phyloP scores from a whole-genome alignment of 768 basidiomycete genomes.

The Phaeotremella fagi region DNA sequence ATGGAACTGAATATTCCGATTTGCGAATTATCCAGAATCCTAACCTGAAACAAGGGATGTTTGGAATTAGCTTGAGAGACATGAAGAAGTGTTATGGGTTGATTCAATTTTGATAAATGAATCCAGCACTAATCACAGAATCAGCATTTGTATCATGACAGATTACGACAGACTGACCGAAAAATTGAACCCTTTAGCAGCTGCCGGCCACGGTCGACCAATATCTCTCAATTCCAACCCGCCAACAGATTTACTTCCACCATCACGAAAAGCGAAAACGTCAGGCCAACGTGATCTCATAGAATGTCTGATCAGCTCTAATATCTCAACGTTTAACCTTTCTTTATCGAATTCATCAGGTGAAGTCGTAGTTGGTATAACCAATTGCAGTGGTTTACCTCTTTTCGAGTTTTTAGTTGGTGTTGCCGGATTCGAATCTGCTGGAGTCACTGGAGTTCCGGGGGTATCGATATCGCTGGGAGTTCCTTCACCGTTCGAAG shows the following conservation, averaged over 20 bases:
- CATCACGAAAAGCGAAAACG: conserved; percentile 33
- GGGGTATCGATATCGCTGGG: neutral
- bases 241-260: conserved; percentile 17
- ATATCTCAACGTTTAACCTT: conserved; percentile 30
- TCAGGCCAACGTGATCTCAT: conserved; percentile 41
- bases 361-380: neutral
- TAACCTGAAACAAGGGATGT: conserved; percentile 34
- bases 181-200: conserved; percentile 42
- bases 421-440: neutral
- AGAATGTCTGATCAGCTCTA: conserved; percentile 42
- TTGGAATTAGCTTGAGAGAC: conserved; percentile 28
- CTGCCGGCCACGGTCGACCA: conserved; percentile 33
- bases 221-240: conserved; percentile 32
- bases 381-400: neutral
- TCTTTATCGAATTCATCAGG: conserved; percentile 10
- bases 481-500: neutral
- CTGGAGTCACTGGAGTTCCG: neutral
- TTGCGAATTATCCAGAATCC: conserved; percentile 44
- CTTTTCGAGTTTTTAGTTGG: conserved; percentile 3
- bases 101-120: conserved; percentile 41
- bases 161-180: conserved; percentile 25
- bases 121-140: conserved; percentile 37
- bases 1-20: conserved; percentile 32
- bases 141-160: neutral
- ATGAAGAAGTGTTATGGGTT: conserved; percentile 39